Evolutionary conservation across 306 rosid species (phyloP).

Genomic region (Quercus aquifolioides): DNA sequence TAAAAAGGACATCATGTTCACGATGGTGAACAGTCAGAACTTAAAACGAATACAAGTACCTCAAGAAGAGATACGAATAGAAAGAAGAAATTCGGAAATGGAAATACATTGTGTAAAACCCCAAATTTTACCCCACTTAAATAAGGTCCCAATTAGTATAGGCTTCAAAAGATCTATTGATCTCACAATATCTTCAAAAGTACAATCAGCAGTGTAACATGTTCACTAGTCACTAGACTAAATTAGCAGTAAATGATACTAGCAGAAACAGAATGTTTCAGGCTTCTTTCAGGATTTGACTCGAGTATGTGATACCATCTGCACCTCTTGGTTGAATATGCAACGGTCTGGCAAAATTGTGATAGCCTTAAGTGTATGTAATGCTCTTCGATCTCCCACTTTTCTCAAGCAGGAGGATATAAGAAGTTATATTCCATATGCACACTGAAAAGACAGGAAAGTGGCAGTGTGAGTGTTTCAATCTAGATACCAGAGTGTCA

Average conservation of each 20-base stretch:
- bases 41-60: no score
- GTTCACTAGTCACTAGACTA: not conserved
- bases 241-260: not conserved
- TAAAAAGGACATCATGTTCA: no score
- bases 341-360: not conserved
- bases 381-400: not conserved
- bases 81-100: no score
- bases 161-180: no score
- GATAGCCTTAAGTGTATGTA: not conserved
- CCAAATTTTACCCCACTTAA: no score
- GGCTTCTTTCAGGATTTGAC: not conserved
- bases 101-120: no score
- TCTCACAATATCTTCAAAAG: no score
- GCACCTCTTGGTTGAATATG: not conserved
- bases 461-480: not conserved
- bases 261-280: not conserved
- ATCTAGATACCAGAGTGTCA: not conserved
- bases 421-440: not conserved
- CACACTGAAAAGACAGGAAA: not conserved
- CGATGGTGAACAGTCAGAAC: no score
- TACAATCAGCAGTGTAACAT: not conserved
- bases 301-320: not conserved
- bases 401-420: not conserved
- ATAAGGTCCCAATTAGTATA: no score
- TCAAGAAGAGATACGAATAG: no score